Conservation (phyloP, 805 yeast genomes). For the Clavispora carvajalis region DNA sequence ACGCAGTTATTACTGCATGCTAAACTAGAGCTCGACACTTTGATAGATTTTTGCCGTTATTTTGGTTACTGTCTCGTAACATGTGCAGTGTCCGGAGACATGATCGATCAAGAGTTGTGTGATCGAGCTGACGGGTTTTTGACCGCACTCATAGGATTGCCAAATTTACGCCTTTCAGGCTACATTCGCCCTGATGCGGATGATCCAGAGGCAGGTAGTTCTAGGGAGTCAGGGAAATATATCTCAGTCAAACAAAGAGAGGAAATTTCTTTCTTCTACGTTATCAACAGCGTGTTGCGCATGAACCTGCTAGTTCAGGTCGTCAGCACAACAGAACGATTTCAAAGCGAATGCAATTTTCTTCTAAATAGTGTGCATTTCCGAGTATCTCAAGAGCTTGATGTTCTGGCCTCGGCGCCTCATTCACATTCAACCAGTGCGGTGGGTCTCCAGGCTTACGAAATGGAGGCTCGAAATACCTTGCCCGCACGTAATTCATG, state of each 20-base stretch:
- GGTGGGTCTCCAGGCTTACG: slow-evolving; percentile 8
- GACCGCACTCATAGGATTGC: slow-evolving; percentile 11
- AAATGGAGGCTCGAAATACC: not conserved
- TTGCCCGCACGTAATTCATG: not conserved
- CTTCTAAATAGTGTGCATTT: slow-evolving; percentile 8
- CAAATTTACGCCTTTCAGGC: slow-evolving; percentile 9
- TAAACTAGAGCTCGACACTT: not conserved
- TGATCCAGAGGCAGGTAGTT: not conserved
- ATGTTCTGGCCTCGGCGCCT: slow-evolving; percentile 12
- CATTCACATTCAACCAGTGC: slow-evolving; percentile 12
- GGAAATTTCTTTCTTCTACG: slow-evolving; percentile 13
- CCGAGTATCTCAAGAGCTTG: slow-evolving; percentile 12
- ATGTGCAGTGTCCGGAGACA: slow-evolving; percentile 1
- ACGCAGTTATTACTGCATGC: not conserved
- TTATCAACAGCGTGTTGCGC: slow-evolving; percentile 9
- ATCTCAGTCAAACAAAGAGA: slow-evolving; percentile 10
- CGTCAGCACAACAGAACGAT: slow-evolving; percentile 6
- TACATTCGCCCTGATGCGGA: not conserved
- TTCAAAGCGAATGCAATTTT: slow-evolving; percentile 6
- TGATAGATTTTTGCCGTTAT: slow-evolving; percentile 12
- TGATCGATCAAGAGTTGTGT: slow-evolving; percentile 6
- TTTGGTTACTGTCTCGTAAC: slow-evolving; percentile 12
- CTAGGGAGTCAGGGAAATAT: not conserved
- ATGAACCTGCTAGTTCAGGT: slow-evolving; percentile 4
- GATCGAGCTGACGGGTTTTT: slow-evolving; percentile 11